These are phyloP conservation scores for Phylloporus scabripes DNA, from an alignment of 768 basidiomycete species.

Conservation along the genomic window DNA sequence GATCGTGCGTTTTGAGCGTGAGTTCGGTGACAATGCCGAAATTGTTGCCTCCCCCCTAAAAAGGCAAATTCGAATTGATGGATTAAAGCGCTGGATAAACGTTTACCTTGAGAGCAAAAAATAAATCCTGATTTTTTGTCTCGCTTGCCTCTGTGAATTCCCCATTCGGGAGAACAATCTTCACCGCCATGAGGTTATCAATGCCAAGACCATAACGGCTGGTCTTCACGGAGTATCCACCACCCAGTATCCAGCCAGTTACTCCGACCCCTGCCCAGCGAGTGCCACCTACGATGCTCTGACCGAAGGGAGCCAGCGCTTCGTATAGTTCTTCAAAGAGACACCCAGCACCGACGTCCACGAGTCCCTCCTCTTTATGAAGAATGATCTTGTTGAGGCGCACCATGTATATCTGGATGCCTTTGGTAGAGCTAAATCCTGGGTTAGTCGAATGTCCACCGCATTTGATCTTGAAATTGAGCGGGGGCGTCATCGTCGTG, in stretches of 20 bases:
- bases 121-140: conserved; percentile 4
- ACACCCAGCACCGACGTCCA: conserved; percentile 24
- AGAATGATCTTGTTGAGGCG: conserved; percentile 21
- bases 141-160: conserved; percentile 2
- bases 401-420: conserved; percentile 26
- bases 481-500: not conserved
- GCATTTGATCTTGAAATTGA: conserved; percentile 25
- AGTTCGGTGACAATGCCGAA: conserved; percentile 26
- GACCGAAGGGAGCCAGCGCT: conserved; percentile 1
- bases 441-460: conserved; percentile 29
- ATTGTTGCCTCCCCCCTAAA: conserved; percentile 21
- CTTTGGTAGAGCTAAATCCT: conserved; percentile 30
- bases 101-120: conserved; percentile 6
- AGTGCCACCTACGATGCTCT: conserved; percentile 24
- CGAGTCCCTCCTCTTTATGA: not conserved
- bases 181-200: conserved; percentile 27
- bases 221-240: conserved; percentile 32
- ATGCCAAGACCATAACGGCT: conserved; percentile 31
- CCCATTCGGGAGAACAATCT: conserved; percentile 30
- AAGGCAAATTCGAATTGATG: not conserved
- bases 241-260: conserved; percentile 30
- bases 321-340: conserved; percentile 28
- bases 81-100: not conserved
- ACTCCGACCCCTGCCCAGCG: conserved; percentile 26
- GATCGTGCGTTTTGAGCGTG: conserved; percentile 15